phyloP scores from a whole-genome alignment of 441 rosid species.

The Gossypium schwendimanii region DNA sequence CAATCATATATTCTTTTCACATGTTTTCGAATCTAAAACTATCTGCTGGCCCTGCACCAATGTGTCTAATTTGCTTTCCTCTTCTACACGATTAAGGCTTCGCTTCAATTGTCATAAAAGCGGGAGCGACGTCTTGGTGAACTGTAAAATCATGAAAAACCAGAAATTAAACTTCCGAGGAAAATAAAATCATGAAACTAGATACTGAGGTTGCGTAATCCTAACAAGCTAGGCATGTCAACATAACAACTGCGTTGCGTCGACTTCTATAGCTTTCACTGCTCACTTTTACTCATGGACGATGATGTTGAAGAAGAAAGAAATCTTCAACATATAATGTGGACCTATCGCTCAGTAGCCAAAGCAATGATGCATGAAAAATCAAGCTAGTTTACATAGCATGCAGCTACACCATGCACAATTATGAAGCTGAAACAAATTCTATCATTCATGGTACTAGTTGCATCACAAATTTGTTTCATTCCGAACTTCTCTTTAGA shows the following conservation, averaged over 20 bases:
- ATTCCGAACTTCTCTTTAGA: background rate
- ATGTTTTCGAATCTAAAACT: slow-evolving; percentile 5
- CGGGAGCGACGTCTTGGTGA: slow-evolving; percentile 70
- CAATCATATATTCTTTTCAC: slow-evolving; percentile 15
- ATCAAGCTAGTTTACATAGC: background rate
- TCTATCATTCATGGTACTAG: background rate
- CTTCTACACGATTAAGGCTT: background rate
- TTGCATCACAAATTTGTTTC: background rate
- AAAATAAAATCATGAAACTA: background rate
- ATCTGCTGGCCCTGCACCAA: slow-evolving; percentile 4
- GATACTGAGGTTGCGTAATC: background rate
- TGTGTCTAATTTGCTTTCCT: background rate
- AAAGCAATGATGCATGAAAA: background rate
- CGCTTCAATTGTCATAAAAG: slow-evolving; percentile 45
- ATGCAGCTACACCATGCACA: background rate
- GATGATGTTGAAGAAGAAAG: background rate
- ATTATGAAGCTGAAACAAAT: background rate
- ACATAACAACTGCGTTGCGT: background rate
- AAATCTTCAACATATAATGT: background rate
- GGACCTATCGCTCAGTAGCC: background rate
- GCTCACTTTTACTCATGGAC: background rate
- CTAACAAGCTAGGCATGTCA: background rate
- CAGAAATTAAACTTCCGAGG: slow-evolving; percentile 15
- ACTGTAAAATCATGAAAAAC: slow-evolving; percentile 34
- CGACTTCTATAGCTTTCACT: background rate